These are phyloP conservation scores for Daucus carota DNA, from an alignment of 129 eudicot species.

Conservation along the genomic window DH1_v3.0 NC_030385.2:45968501-45969000, in stretches of 20 bases:
- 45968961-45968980: background rate
- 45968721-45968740: conserved; percentile 47
- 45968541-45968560: conserved; percentile 57
- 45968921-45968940: conserved; percentile 5
- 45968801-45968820: conserved; percentile 25
- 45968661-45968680: conserved; percentile 44
- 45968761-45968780: conserved; percentile 43
- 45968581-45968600: conserved; percentile 87
- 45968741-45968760: conserved; percentile 42
- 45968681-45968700: conserved; percentile 47
- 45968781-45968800: conserved; percentile 34
- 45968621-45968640: conserved; percentile 86
- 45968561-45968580: conserved; percentile 86
- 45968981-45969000: background rate
- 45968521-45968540: conserved; percentile 16
- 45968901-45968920: conserved; percentile 2
- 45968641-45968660: conserved; percentile 44
- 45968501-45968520: conserved; percentile 13
- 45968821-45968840: conserved; percentile 13
- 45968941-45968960: background rate
- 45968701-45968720: conserved; percentile 35
- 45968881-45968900: conserved; percentile 7
- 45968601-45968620: conserved; percentile 91
- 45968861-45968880: conserved; percentile 18
- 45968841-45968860: conserved; percentile 22